Base-by-base conservation (phyloP, 2,329 filamentous ascomycete genomes). In the Xylariaceae sp. region DNA sequence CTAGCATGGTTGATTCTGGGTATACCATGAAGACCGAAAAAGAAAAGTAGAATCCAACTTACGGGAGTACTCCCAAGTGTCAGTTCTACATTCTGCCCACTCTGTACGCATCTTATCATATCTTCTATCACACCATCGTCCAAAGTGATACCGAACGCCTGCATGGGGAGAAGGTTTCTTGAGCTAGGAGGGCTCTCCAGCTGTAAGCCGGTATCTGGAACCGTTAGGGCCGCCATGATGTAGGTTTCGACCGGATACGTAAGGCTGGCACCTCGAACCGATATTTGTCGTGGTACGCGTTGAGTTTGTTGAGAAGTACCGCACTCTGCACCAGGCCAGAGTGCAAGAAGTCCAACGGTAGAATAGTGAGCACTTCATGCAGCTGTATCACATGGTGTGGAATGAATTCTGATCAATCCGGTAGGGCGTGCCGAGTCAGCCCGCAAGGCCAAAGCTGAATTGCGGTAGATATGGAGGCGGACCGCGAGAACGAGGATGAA, bases 61-160 rank as follows among this genome's bases (percentile, higher is more conserved):
- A 86, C 83, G 36, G 83, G 83, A 62, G 70, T 75, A 63, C 72
- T 74, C 39, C 83, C 83, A 57, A 86, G 68, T 5, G 79, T 76
- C 62, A 86, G 71, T 63, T 81, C 74, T 49, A 86, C 75, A 43
- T 76, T 72, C 51, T 80, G 75, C 47, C 80, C 81, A 71, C 77
- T 75, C 63, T 79, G 78, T 37, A 80, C 76, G 63, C 78, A 81
- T 67, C 75, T 75, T 61, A 86, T 84, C 77, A 86, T 80, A 57
- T 81, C 76, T 66, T 84, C 80, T 62, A 86, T 79, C 48, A 83
- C 73, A 65, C 72, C 73, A 65, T 84, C 77, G 61, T 73, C 77
- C 57, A 86, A 70, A n/a, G 73, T 77, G 52, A 86, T 70, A 58
- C 80, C 76, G 65, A 86, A 81, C 30, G 79, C 80, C 63, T 84